Conservation (phyloP, 257 asterid genomes). For the Lantana camara region DNA sequence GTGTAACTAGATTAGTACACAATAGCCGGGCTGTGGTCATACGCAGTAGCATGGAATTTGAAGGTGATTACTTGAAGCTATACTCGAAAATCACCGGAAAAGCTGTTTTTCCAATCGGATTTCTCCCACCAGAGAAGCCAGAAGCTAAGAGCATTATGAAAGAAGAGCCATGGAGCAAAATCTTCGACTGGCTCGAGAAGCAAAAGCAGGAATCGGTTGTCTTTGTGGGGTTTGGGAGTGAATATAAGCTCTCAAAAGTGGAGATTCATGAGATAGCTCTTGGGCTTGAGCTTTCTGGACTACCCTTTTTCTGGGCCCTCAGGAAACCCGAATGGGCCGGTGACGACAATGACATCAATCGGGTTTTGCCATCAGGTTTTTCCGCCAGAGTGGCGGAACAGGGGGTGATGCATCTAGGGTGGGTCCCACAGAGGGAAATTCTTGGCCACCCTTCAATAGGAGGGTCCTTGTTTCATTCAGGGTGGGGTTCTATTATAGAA, state of each 20-base stretch:
- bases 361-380: slow-evolving; percentile 28
- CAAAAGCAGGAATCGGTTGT: slow-evolving; percentile 25
- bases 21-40: slow-evolving; percentile 18
- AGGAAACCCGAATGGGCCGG: slow-evolving; percentile 24
- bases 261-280: slow-evolving; percentile 37
- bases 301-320: slow-evolving; percentile 31
- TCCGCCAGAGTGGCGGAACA: background rate
- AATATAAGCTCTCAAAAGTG: slow-evolving; percentile 14
- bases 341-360: background rate
- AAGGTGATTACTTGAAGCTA: slow-evolving; percentile 23
- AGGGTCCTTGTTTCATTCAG: slow-evolving; percentile 34
- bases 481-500: slow-evolving; percentile 41
- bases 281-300: slow-evolving; percentile 31
- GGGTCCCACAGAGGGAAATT: slow-evolving; percentile 50
- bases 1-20: slow-evolving; percentile 5
- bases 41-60: slow-evolving; percentile 23
- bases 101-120: slow-evolving; percentile 28
- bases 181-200: slow-evolving; percentile 33
- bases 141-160: background rate
- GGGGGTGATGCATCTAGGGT: slow-evolving; percentile 44
- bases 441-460: slow-evolving; percentile 43
- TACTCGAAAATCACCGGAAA: slow-evolving; percentile 14
- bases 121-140: slow-evolving; percentile 27
- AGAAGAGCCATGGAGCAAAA: slow-evolving; percentile 22
- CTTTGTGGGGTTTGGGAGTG: slow-evolving; percentile 41